These are phyloP conservation scores for Cochlearia excelsa DNA, from an alignment of 345 rosid genomes.

Conservation along the genomic window DNA sequence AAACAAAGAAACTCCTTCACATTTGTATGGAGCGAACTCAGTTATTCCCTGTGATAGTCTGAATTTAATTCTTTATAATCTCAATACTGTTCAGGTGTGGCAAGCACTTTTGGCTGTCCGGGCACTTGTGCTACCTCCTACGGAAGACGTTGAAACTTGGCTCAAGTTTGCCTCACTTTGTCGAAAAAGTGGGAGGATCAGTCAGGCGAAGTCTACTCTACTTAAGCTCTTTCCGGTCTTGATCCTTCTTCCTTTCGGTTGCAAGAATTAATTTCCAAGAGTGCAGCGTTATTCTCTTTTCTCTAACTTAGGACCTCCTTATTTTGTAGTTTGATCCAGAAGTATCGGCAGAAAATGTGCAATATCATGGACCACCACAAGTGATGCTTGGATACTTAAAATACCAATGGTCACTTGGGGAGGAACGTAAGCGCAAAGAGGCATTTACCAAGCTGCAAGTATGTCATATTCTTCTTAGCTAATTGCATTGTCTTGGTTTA, in stretches of 20 bases:
- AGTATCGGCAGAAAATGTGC: constrained; percentile 60
- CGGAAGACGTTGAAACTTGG: constrained; percentile 91
- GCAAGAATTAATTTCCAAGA: constrained; percentile 14
- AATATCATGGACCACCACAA: constrained; percentile 90
- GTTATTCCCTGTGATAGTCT: constrained; percentile 16
- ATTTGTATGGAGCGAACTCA: constrained; percentile 11
- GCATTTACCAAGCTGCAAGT: constrained; percentile 90
- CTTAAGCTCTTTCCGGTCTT: constrained; percentile 84
- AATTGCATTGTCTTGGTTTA: constrained; percentile 13
- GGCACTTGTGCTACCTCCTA: constrained; percentile 92
- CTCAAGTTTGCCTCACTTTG: constrained; percentile 94
- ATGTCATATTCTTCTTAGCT: constrained; percentile 23
- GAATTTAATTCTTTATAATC: constrained; percentile 6
- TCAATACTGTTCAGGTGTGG: constrained; percentile 69
- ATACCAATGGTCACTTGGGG: constrained; percentile 98
- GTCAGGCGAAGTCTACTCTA: constrained; percentile 95
- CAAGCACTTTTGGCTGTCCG: constrained; percentile 84
- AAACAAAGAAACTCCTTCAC: constrained; percentile 9
- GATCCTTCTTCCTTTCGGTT: constrained; percentile 16
- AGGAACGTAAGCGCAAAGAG: constrained; percentile 88
- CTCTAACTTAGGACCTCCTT: constrained; percentile 20
- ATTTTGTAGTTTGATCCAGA: constrained; percentile 87
- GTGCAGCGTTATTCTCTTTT: constrained; percentile 20
- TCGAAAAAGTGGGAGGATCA: constrained; percentile 80
- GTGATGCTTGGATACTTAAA: constrained; percentile 90